Conservation (phyloP, 345 rosid genomes). For the Brassica napus region DNA sequence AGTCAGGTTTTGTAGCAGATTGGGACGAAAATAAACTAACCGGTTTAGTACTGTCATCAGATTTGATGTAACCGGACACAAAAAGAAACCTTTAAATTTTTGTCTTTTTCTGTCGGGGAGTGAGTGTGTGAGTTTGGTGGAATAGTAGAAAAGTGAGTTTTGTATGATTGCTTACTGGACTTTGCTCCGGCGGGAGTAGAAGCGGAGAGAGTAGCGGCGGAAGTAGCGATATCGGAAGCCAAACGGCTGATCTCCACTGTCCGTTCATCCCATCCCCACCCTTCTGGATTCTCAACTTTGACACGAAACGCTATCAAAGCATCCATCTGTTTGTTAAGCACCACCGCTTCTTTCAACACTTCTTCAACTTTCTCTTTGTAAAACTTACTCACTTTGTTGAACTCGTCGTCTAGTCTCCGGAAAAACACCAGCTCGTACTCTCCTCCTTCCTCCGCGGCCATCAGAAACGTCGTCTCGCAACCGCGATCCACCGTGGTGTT, state of each 20-base stretch:
- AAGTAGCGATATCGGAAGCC: conserved; percentile 61
- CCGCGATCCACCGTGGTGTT: not conserved
- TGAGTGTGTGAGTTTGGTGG: not conserved
- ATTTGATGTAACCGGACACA: not conserved
- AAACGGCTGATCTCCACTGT: conserved; percentile 56
- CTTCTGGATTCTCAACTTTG: conserved; percentile 69
- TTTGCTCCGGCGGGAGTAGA: conserved; percentile 54
- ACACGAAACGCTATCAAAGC: conserved; percentile 64
- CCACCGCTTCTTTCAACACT: conserved; percentile 38
- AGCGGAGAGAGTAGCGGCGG: conserved; percentile 52
- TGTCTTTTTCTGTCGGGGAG: not conserved
- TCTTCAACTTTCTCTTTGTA: conserved; percentile 38
- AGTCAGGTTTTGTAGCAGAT: conserved; percentile 10
- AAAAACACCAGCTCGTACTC: conserved; percentile 45
- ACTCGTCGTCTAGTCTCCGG: conserved; percentile 45
- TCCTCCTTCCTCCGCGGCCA: conserved; percentile 48
- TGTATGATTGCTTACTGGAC: conserved; percentile 31
- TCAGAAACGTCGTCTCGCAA: conserved; percentile 42
- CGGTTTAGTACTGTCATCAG: not conserved
- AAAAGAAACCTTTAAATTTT: not conserved
- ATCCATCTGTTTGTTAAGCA: conserved; percentile 42
- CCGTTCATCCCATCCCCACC: conserved; percentile 42
- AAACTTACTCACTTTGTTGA: conserved; percentile 38
- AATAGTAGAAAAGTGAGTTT: not conserved
- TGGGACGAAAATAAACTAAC: not conserved